phyloP scores from a whole-genome alignment of 352 stramenopile genomes.

The Phytophthora fragariae region DNA sequence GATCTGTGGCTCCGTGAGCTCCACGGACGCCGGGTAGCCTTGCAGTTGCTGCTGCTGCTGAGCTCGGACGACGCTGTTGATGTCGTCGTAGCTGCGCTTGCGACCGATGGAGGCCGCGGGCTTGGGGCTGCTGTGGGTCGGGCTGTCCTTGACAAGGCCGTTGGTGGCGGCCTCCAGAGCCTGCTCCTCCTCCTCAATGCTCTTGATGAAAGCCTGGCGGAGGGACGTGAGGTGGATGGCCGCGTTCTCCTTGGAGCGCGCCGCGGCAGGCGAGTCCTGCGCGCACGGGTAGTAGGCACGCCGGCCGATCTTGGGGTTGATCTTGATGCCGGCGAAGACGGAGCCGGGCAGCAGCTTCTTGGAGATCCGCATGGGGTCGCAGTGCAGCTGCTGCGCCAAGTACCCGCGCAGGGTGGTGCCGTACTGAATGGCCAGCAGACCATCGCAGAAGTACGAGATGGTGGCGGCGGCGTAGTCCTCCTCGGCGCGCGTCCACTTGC shows the following conservation, averaged over 20 bases:
- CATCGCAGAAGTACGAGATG: slow-evolving; percentile 76
- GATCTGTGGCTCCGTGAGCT: slow-evolving; percentile 46
- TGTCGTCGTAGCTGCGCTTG: slow-evolving; percentile 57
- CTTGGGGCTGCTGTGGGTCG: slow-evolving; percentile 23
- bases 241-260: slow-evolving; percentile 49
- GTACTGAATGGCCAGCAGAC: slow-evolving; percentile 73
- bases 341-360: slow-evolving; percentile 78
- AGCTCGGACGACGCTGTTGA: slow-evolving; percentile 39
- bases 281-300: slow-evolving; percentile 73
- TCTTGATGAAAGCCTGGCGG: slow-evolving; percentile 60
- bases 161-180: slow-evolving; percentile 28
- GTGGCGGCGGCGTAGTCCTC: slow-evolving; percentile 71
- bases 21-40: slow-evolving; percentile 16
- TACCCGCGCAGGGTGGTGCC: slow-evolving; percentile 79
- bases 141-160: slow-evolving; percentile 16
- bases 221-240: slow-evolving; percentile 50
- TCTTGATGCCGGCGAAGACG: slow-evolving; percentile 70
- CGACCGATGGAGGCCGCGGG: slow-evolving; percentile 24
- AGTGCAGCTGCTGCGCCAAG: slow-evolving; percentile 74
- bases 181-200: slow-evolving; percentile 68
- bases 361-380: slow-evolving; percentile 81
- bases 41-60: slow-evolving; percentile 30
- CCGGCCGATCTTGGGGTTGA: slow-evolving; percentile 78
- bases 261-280: slow-evolving; percentile 52
- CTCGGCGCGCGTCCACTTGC: slow-evolving; percentile 78